These are phyloP conservation scores for Colletotrichum siamense DNA, from an alignment of 2,329 filamentous ascomycete genomes.

Conservation along the genomic window DNA sequence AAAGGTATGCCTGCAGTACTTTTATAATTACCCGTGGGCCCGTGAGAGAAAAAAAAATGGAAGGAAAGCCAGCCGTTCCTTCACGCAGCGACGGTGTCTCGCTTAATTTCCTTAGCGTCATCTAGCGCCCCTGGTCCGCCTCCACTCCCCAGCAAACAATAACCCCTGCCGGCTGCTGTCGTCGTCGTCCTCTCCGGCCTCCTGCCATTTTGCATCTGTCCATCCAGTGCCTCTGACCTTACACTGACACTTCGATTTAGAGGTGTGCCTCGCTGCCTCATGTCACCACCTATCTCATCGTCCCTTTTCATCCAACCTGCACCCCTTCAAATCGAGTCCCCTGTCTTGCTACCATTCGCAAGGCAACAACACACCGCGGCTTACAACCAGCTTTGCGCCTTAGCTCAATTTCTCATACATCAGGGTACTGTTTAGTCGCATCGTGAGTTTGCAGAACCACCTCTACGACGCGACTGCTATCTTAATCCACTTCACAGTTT, in stretches of 20 bases:
- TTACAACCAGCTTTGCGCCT: not conserved
- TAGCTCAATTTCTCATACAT: not conserved
- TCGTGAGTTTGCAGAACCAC: not conserved
- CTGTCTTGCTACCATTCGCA: not conserved
- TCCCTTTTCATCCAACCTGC: conserved; percentile 5
- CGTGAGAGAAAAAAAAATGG: conserved; percentile 23
- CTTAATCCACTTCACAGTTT: not conserved
- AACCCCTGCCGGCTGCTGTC: conserved; percentile 13
- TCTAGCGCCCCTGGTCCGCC: conserved; percentile 18
- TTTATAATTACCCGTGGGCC: conserved; percentile 24
- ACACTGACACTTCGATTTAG: not conserved
- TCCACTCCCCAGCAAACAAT: conserved; percentile 23
- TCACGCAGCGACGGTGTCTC: conserved; percentile 22
- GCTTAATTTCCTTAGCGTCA: conserved; percentile 23
- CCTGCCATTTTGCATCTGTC: not conserved
- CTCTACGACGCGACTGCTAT: not conserved
- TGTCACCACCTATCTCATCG: not conserved
- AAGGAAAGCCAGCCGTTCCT: conserved; percentile 24
- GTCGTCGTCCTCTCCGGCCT: conserved; percentile 2
- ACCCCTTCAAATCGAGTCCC: not conserved
- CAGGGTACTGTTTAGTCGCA: not conserved
- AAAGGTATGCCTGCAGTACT: conserved; percentile 24
- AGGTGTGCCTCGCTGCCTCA: not conserved
- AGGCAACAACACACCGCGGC: not conserved
- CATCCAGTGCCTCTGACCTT: not conserved